Base-by-base conservation (phyloP, 2,329 filamentous ascomycete species). In the Geosmithia putterillii region DNA sequence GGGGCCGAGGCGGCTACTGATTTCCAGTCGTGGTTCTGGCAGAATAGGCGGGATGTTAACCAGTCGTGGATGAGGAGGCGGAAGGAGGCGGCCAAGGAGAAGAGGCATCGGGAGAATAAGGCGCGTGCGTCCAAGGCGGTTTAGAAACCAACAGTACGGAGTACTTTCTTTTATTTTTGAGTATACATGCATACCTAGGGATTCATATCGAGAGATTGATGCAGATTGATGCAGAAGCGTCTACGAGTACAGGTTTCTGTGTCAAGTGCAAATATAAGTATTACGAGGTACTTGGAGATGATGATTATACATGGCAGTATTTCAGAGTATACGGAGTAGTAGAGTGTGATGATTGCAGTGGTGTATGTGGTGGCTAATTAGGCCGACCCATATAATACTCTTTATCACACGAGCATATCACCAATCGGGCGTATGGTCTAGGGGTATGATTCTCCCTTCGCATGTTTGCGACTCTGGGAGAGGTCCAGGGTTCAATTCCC, bases 1-100 rank as follows among this genome's bases (percentile, higher is more conserved):
- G 48, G 44, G 3, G 25, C 20, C n/a, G 32, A 38, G 2, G 52
- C 55, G 2, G 64, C 58, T 4, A 71, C 62, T 38, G 74, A 81
- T 47, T 82, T 82, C 51, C 74, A 79, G 54, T 71, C 75, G 44
- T 81, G 75, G 70, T 84, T 84, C 59, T 83, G 78, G 71, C 74
- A 81, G 51, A 74, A 81, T 48, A 64, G 80, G 15, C 71, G 79
- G 2, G 74, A 83, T 35, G 63, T 81, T 43, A 83, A 81, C 54
- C 63, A 73, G 43, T 74, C 76, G 14, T 84, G 80, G 80, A 81
- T 79, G 64, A 73, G 69, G 56, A 66, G 79, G 44, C 69, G 75
- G 50, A 81, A 81, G 65, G 62, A 69, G 47, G 77, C 67, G 4
- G 67, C 71, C 25, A 84, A 84, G 67, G 76, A 81, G 59, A 81